Evolutionary conservation across 257 asterid genomes (phyloP).

Genomic region (Primulina eburnea): DNA sequence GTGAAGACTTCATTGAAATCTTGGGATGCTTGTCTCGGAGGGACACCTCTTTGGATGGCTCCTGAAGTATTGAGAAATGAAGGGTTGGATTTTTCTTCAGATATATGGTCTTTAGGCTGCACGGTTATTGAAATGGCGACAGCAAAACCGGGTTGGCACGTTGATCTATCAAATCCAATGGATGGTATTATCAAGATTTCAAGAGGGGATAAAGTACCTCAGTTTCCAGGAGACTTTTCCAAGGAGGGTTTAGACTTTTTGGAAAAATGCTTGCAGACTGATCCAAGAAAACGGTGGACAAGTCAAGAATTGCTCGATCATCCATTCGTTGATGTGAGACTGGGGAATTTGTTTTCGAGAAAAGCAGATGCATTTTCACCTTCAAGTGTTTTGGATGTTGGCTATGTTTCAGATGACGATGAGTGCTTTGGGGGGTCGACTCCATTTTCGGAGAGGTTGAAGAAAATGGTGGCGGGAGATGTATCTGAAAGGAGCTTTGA

Average conservation of each 20-base stretch:
- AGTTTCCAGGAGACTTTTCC: constrained; percentile 42
- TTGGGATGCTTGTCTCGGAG: constrained; percentile 29
- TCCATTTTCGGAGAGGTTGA: constrained; percentile 28
- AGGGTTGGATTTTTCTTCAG: constrained; percentile 34
- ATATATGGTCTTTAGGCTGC: constrained; percentile 70
- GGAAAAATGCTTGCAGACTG: constrained; percentile 43
- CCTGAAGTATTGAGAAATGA: constrained; percentile 52
- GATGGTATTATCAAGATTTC: constrained; percentile 43
- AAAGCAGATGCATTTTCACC: constrained; percentile 33
- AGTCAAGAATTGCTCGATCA: constrained; percentile 41
- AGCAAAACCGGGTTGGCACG: constrained; percentile 50
- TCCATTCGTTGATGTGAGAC: constrained; percentile 33
- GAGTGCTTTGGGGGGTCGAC: constrained; percentile 17
- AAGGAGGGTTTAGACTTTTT: constrained; percentile 50
- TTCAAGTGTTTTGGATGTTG: constrained; percentile 41
- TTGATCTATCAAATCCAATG: constrained; percentile 31
- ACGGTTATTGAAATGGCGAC: constrained; percentile 68
- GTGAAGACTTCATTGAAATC: background rate
- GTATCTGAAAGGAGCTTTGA: constrained; percentile 19
- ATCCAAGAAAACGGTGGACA: constrained; percentile 42
- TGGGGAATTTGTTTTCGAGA: background rate
- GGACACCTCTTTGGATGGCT: constrained; percentile 74
- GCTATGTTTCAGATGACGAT: constrained; percentile 30
- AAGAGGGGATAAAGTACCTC: constrained; percentile 37
- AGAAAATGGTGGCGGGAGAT: background rate